Percentiles rank a stretch among this genome's conserved stretches.
These are phyloP conservation scores for Castanospermum australe DNA, from an alignment of 306 rosid species.

Conservation along the genomic window DNA sequence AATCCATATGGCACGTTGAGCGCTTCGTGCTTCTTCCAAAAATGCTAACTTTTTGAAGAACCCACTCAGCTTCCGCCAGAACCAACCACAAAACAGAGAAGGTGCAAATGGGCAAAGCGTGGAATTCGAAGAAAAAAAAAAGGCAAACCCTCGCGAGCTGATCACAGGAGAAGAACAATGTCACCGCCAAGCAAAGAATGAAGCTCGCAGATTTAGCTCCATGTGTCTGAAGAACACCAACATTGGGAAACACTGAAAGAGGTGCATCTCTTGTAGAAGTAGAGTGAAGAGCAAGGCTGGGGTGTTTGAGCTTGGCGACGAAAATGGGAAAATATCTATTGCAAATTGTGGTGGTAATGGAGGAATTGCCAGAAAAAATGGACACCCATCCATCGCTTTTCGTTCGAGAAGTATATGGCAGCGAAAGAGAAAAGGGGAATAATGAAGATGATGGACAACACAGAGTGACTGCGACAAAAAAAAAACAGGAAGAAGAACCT, in stretches of 20 bases:
- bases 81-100: background rate
- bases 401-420: background rate
- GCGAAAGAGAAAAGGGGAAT: background rate
- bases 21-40: constrained; percentile 13
- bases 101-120: background rate
- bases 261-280: background rate
- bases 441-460: background rate
- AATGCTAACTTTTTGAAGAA: background rate
- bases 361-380: background rate
- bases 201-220: no score
- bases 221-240: no score
- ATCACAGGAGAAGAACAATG: no score
- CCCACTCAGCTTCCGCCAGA: background rate
- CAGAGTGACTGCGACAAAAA: background rate
- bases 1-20: constrained; percentile 64
- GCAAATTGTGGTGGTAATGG: constrained; percentile 21
- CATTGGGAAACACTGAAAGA: no score
- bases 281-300: background rate
- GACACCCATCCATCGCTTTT: constrained; percentile 33
- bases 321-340: constrained; percentile 31
- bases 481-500: background rate
- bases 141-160: no score
- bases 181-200: no score
- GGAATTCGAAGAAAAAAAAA: background rate
- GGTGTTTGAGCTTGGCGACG: background rate